Base-by-base conservation (phyloP, 176 grass and related monocot genomes). In the Eragrostis nindensis region DNA sequence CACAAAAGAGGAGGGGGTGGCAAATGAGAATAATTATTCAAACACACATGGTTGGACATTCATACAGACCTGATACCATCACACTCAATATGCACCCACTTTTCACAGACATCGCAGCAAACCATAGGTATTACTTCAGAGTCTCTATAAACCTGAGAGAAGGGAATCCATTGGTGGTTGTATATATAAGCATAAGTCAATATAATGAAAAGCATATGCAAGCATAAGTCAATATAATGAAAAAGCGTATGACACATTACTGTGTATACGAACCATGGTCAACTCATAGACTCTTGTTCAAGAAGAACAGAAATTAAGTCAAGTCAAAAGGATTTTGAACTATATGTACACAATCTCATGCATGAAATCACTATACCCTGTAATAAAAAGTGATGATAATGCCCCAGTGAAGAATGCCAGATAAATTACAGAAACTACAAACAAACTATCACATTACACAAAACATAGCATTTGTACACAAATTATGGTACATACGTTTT, bases 91-190 rank as follows among this genome's bases (percentile, higher is more conserved):
- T 99, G 96, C 30, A 99, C 96, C 96, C 96, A 99, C 82, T 94
- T 94, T 91, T 99, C 92, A 87, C 96, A 99, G 77, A 83, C 71
- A 74, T 99, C 96, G 13, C 96, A 99, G 44, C 96, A 99, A 84
- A 99, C 96, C 96, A 99, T 99, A 11, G 96, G 96, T 78, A 84
- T 95, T 50, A 91, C 90, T 89, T 99, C 96, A 88, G 96, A 99
- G 77, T 99, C 96, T 90, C 96, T 93, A 90, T 99, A 99, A 38
- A 99, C 96, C 96, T 99, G 66, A 85, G 79, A 29, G 26, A 62
- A 68, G 74, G 17, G 29, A 65, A 83, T 49, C 22, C 54, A 62
- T 36, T 36, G 32, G 32, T 2, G 32, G 32, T 36, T 36, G 32
- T 36, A 36, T 18, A 74, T 64, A 71, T 65, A 53, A 74, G 41